Percentiles rank a stretch among this genome's conserved stretches.
Conservation (phyloP, 306 rosid species). For the Phaseolus lunatus region DNA sequence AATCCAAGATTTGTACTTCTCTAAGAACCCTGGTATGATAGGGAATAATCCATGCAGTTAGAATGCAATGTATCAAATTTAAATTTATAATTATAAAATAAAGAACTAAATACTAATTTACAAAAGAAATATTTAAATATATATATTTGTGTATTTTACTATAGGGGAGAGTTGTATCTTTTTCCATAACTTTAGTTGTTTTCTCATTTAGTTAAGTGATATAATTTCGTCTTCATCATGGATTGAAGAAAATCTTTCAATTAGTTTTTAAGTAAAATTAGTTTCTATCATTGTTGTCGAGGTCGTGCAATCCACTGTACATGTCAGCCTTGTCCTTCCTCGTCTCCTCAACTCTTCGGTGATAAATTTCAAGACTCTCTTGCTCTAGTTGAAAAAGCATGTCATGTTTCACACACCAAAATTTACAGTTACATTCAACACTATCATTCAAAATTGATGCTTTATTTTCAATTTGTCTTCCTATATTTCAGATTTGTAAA, state of each 20-base stretch:
- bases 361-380: too few species aligned
- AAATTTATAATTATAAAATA: constrained; percentile 31
- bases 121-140: not conserved
- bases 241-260: not conserved
- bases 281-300: too few species aligned
- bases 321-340: too few species aligned
- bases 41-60: constrained; percentile 61
- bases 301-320: too few species aligned
- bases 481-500: too few species aligned
- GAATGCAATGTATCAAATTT: constrained; percentile 10
- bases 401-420: too few species aligned
- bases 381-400: too few species aligned
- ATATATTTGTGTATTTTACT: not conserved
- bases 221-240: not conserved
- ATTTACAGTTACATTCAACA: too few species aligned
- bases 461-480: too few species aligned
- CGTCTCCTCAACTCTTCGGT: too few species aligned
- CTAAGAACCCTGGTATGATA: constrained; percentile 95
- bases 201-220: not conserved
- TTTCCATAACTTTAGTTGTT: not conserved
- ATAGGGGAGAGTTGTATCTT: not conserved
- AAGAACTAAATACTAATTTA: constrained; percentile 13
- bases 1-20: constrained; percentile 99
- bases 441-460: too few species aligned
- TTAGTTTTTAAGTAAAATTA: too few species aligned